phyloP scores from a whole-genome alignment of 495 filamentous ascomycete species.

The Penicillium dipodomyicola region DNA sequence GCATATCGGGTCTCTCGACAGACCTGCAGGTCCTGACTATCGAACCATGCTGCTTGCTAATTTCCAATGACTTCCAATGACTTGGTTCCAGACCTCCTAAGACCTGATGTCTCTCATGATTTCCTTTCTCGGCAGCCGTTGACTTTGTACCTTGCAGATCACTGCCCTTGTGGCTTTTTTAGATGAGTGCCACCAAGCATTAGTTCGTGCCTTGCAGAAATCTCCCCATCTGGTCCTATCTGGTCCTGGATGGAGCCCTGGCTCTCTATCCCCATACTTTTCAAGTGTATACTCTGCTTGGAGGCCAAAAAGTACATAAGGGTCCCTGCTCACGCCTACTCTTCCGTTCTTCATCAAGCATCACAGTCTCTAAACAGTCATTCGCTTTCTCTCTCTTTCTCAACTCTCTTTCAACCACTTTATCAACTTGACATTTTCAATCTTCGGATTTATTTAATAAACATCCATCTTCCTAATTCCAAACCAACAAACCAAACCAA shows the following conservation, averaged over 20 bases:
- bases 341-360: slow-evolving; percentile 22
- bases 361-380: slow-evolving; percentile 27
- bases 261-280: slow-evolving; percentile 17
- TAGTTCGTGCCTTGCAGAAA: slow-evolving; percentile 30
- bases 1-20: slow-evolving; percentile 5
- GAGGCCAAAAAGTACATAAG: slow-evolving; percentile 29
- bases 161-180: slow-evolving; percentile 21
- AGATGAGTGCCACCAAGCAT: slow-evolving; percentile 23
- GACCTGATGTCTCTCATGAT: slow-evolving; percentile 20
- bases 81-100: background rate
- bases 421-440: slow-evolving; percentile 14
- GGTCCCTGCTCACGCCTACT: slow-evolving; percentile 14
- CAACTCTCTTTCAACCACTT: slow-evolving; percentile 16
- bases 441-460: slow-evolving; percentile 7
- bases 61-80: slow-evolving; percentile 1
- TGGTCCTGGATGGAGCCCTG: slow-evolving; percentile 22
- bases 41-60: background rate
- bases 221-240: slow-evolving; percentile 9
- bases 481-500: background rate
- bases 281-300: slow-evolving; percentile 6
- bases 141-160: slow-evolving; percentile 30
- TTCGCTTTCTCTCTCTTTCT: slow-evolving; percentile 20
- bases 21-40: slow-evolving; percentile 3
- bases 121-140: slow-evolving; percentile 7
- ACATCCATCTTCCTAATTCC: background rate